Conservation (phyloP, 306 rosid genomes). For the Glycine latifolia region DNA sequence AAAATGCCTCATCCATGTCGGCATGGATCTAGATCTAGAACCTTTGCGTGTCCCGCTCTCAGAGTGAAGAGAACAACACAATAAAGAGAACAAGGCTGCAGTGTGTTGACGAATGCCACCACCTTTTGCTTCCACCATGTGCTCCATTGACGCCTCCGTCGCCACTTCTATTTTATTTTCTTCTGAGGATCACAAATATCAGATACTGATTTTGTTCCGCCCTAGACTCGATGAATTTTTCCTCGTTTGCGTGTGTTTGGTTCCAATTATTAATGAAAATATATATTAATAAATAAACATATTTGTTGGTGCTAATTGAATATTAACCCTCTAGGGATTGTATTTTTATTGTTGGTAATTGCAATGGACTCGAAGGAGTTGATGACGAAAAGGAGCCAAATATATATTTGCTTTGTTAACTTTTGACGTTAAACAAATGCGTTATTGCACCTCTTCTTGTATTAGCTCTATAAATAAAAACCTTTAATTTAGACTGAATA, state of each 20-base stretch:
- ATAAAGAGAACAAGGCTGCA: too few relatives aligned
- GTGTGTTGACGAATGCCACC: conserved; percentile 80
- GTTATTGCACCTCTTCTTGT: not conserved
- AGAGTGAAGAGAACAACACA: too few relatives aligned
- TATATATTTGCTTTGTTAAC: not conserved
- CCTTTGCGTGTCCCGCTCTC: too few relatives aligned
- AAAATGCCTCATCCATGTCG: too few relatives aligned
- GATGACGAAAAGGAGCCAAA: not conserved
- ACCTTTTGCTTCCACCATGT: conserved; percentile 83
- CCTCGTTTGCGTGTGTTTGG: not conserved
- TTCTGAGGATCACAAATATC: conserved; percentile 83
- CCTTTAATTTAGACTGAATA: not conserved
- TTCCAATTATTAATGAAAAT: not conserved
- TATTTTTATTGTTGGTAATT: not conserved
- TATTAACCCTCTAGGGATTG: not conserved
- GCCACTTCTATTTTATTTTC: conserved; percentile 73
- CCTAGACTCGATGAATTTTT: not conserved
- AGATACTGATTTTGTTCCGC: conserved; percentile 52
- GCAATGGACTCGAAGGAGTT: not conserved
- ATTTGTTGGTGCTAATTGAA: not conserved
- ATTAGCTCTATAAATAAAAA: not conserved
- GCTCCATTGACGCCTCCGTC: conserved; percentile 90
- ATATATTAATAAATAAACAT: not conserved
- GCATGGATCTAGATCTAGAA: too few relatives aligned
- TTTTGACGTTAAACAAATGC: not conserved